Percentiles rank a stretch among this genome's conserved stretches.
Evolutionary conservation across 2,329 filamentous ascomycete species (phyloP).

Genomic region (Geoglossum cookeanum): DNA sequence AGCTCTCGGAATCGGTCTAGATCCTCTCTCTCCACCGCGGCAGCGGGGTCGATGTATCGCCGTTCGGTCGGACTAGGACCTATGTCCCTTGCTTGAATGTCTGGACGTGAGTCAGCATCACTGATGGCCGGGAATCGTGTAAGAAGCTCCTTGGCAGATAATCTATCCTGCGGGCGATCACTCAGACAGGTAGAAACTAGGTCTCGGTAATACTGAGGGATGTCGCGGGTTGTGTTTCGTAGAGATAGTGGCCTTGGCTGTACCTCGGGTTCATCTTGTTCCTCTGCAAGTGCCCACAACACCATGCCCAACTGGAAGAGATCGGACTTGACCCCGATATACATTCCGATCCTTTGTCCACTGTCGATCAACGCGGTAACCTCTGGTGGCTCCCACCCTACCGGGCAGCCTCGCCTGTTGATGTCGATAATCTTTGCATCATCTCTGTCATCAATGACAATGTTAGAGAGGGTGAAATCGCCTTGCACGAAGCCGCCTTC

Average conservation of each 20-base stretch:
- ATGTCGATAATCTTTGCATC: constrained; percentile 97
- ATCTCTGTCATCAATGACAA: constrained; percentile 70
- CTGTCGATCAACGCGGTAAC: constrained; percentile 68
- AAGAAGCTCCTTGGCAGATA: constrained; percentile 55
- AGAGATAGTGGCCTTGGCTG: constrained; percentile 50
- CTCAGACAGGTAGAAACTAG: constrained; percentile 63
- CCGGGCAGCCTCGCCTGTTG: constrained; percentile 87
- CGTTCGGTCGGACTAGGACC: constrained; percentile 3
- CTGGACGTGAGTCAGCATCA: constrained; percentile 3
- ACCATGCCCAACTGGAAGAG: constrained; percentile 95
- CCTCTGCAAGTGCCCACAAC: constrained; percentile 73
- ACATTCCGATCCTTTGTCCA: constrained; percentile 84
- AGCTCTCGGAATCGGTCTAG: not conserved
- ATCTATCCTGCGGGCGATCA: constrained; percentile 49
- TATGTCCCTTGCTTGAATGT: not conserved
- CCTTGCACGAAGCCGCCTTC: constrained; percentile 94
- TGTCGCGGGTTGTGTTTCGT: constrained; percentile 33
- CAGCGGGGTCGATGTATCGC: constrained; percentile 1
- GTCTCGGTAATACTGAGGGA: constrained; percentile 62
- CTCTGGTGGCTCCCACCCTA: constrained; percentile 95
- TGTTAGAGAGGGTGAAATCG: constrained; percentile 93
- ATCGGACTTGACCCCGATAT: constrained; percentile 95
- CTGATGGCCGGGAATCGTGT: constrained; percentile 38
- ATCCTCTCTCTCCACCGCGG: constrained; percentile 2
- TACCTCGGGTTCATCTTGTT: constrained; percentile 77